Evolutionary conservation across 2,329 filamentous ascomycete genomes (phyloP), one percentile per base, ranked within the genome.

Genomic region (Endothia cerciana): DNA sequence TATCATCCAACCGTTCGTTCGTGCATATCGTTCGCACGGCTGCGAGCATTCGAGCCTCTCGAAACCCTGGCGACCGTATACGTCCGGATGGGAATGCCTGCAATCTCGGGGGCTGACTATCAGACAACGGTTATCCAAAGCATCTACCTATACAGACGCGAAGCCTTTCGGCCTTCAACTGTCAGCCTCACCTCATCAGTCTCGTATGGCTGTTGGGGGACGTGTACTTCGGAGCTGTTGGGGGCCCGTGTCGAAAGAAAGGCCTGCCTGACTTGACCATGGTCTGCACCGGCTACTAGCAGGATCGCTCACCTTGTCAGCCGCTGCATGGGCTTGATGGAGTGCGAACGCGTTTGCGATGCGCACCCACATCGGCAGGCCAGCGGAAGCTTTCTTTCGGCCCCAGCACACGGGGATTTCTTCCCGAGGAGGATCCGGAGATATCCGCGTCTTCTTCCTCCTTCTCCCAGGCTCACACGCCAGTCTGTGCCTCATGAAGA

Each of bases 1-100:
- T 40, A 30, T 36, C 63, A 69, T 70, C 69, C 70, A 69, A 69
- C 71, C 69, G 72, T 71, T 72, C 71, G 65, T 69, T 73, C 40
- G 58, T 25, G 47, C 47, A 8, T 36, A 36, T n/a, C 41, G 17
- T 19, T 38, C 62, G 51, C 57, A 51, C 53, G 36, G 58, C 36
- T 60, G 22, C 55, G 19, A 60, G 55, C 63, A 61, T 51, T 63
- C 45, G 11, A 28, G 40, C 55, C 33, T 30, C 63, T 62, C 58
- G 57, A 56, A n/a, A 28, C 55, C 60, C 51, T 47, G 43, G 11
- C 47, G 51, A 11, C 58, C 43, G 25, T n/a, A 13, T 28, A 36
- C 47, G 25, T 53, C 58, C 41, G 43, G 28, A 59, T 51, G 28
- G 62, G 58, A 22, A 51, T 28, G 22, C 25, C 45, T 13, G 25